These are phyloP conservation scores for Colletotrichum sp. DNA, from an alignment of 2,329 filamentous ascomycete genomes.

Conservation along the genomic window DNA sequence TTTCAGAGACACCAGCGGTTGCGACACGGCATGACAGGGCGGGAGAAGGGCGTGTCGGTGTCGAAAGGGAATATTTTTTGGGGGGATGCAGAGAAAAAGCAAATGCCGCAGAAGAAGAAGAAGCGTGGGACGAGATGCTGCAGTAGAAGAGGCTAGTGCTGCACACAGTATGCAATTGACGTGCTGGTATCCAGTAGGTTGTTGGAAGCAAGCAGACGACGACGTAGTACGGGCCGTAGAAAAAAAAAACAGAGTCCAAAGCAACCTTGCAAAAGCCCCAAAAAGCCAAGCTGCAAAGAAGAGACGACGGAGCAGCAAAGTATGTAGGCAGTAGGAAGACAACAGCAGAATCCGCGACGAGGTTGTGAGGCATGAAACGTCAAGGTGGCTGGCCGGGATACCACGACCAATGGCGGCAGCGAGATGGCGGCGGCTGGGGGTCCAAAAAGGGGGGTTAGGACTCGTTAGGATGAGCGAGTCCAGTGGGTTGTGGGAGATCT, in stretches of 20 bases:
- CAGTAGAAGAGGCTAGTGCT: background rate
- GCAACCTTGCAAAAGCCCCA: background rate
- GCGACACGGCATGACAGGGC: slow-evolving; percentile 13
- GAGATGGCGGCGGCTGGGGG: background rate
- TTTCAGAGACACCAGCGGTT: background rate
- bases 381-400: slow-evolving; percentile 26
- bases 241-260: background rate
- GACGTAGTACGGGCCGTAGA: background rate
- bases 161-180: background rate
- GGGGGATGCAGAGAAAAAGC: slow-evolving; percentile 13
- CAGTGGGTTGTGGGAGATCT: slow-evolving; percentile 5
- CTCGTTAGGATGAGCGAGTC: background rate
- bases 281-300: background rate
- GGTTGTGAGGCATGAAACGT: slow-evolving; percentile 34
- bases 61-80: background rate
- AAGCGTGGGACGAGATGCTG: slow-evolving; percentile 7
- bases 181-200: background rate
- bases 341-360: slow-evolving; percentile 31
- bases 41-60: background rate
- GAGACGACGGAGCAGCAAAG: background rate
- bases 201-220: background rate
- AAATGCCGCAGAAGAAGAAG: slow-evolving; percentile 11
- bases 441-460: slow-evolving; percentile 3
- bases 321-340: background rate
- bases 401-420: slow-evolving; percentile 22